phyloP scores from a whole-genome alignment of 208 protist species.

The Trypanosoma rangeli region DNA sequence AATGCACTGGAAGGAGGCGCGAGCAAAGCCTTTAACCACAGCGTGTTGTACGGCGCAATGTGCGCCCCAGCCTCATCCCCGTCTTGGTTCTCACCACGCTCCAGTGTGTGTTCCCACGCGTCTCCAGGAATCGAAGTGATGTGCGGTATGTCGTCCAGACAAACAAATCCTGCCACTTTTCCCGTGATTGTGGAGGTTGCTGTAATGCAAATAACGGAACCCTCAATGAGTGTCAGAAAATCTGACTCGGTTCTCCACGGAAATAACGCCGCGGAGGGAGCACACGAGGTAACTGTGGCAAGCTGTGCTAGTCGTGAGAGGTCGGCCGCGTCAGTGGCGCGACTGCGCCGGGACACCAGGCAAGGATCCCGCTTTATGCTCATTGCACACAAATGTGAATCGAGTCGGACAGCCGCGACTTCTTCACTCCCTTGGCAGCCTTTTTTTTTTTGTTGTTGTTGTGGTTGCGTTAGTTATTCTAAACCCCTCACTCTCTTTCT shows the following conservation, averaged over 20 bases:
- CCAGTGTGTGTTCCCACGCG: slow-evolving; percentile 17
- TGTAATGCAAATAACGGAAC: slow-evolving; percentile 59
- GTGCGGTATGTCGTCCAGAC: slow-evolving; percentile 40
- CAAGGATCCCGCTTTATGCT: slow-evolving; percentile 29
- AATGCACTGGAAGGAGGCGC: slow-evolving; percentile 34
- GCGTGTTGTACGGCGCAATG: slow-evolving; percentile 53
- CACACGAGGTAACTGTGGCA: slow-evolving; percentile 33
- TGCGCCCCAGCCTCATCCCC: background rate
- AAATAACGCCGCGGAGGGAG: slow-evolving; percentile 42
- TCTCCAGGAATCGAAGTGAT: slow-evolving; percentile 13
- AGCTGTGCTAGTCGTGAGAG: slow-evolving; percentile 44
- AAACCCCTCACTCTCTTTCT: too few relatives aligned
- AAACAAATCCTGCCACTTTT: slow-evolving; percentile 40
- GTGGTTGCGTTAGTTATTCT: too few relatives aligned
- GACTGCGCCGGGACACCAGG: slow-evolving; percentile 51
- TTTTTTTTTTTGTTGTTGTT: too few relatives aligned
- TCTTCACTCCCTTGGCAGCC: too few relatives aligned
- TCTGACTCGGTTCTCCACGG: slow-evolving; percentile 34
- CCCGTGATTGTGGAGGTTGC: slow-evolving; percentile 42
- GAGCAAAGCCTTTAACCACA: slow-evolving; percentile 73
- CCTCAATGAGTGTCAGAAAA: slow-evolving; percentile 65
- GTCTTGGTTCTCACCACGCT: background rate
- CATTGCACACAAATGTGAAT: background rate
- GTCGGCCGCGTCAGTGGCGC: slow-evolving; percentile 35
- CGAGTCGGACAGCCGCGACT: background rate